A percentile compares a stretch with the other conserved stretches of the same genome.
Conservation (phyloP, 139 green algal species). For the Tetradesmus lagerheimii region DNA sequence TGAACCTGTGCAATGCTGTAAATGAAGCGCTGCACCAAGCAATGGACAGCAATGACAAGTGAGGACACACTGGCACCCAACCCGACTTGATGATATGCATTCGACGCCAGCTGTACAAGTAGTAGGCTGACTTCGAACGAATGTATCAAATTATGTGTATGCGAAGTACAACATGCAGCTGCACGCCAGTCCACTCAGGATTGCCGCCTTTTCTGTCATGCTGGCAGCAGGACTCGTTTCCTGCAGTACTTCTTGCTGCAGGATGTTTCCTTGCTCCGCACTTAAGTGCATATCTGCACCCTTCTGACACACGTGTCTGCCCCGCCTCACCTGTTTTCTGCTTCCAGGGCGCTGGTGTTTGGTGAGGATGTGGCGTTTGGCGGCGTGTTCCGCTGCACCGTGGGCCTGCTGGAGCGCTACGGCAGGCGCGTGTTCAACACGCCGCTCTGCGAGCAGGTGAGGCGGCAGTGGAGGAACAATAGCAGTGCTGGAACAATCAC, state of each 20-base stretch:
- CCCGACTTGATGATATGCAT: neutral
- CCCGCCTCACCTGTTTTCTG: neutral
- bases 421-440: constrained; percentile 95
- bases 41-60: constrained; percentile 76
- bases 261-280: no score
- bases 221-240: neutral
- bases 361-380: constrained; percentile 95
- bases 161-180: no score
- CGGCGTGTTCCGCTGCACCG: constrained; percentile 94
- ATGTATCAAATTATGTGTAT: no score
- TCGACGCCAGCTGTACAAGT: neutral
- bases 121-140: no score
- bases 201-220: no score
- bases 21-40: constrained; percentile 88
- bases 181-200: no score
- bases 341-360: constrained; percentile 80
- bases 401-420: constrained; percentile 82
- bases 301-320: no score
- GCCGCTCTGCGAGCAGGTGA: constrained; percentile 88
- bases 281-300: no score
- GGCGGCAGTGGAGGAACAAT: neutral
- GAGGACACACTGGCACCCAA: neutral
- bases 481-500: no score
- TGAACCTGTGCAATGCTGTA: constrained; percentile 91
- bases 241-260: no score